Conservation (phyloP, 75 land plant species). For the Picea glauca region DNA sequence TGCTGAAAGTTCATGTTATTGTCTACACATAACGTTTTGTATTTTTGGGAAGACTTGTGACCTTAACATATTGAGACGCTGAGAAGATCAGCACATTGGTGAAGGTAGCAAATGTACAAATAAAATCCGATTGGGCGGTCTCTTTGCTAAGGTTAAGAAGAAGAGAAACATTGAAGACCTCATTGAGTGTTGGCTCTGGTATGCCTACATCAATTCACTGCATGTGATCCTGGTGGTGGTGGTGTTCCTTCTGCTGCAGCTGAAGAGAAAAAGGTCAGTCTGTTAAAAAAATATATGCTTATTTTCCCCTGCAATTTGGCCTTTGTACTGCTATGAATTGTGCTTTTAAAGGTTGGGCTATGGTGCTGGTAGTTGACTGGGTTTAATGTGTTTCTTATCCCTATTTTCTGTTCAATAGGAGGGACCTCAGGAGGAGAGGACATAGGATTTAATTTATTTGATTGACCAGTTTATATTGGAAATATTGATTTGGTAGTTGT, state of each 20-base stretch:
- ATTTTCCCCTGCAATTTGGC: too few species aligned
- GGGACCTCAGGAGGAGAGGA: slow-evolving; percentile 59
- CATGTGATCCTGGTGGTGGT: slow-evolving; percentile 10
- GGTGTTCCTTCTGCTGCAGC: slow-evolving; percentile 11
- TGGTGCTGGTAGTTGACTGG: too few species aligned
- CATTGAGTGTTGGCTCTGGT: slow-evolving; percentile 47
- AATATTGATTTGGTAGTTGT: neutral
- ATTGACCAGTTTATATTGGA: slow-evolving; percentile 8
- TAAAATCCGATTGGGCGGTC: slow-evolving; percentile 50
- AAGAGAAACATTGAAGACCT: slow-evolving; percentile 48
- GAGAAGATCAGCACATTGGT: slow-evolving; percentile 44
- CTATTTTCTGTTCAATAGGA: slow-evolving; percentile 18
- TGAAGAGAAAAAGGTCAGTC: slow-evolving; percentile 15
- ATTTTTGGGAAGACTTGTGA: neutral
- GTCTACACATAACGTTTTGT: too few species aligned
- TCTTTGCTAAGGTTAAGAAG: slow-evolving; percentile 57
- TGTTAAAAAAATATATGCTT: neutral
- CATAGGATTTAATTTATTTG: slow-evolving; percentile 55
- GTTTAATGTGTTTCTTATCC: too few species aligned
- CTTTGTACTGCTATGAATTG: too few species aligned
- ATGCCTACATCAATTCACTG: neutral
- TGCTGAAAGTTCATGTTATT: too few species aligned
- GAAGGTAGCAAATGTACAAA: slow-evolving; percentile 47
- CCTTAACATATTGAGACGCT: slow-evolving; percentile 22
- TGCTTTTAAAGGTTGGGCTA: too few species aligned